phyloP scores from a whole-genome alignment of 2,329 filamentous ascomycete genomes.

The Talaromyces sp. region DNA sequence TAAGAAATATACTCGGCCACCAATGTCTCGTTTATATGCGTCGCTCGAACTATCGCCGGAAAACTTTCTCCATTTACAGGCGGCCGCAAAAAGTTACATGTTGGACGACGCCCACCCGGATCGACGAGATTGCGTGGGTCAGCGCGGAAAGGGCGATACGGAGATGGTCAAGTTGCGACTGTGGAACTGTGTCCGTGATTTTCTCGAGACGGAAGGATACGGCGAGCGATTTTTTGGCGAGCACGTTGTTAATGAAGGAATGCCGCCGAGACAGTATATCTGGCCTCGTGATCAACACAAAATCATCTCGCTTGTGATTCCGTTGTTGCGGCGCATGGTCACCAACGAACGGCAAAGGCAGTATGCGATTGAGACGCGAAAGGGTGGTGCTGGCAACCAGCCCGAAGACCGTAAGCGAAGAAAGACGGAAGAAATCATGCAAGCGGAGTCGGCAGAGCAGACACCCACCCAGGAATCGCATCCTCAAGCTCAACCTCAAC shows the following conservation, averaged over 20 bases:
- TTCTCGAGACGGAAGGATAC: slow-evolving; percentile 47
- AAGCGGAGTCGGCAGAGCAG: slow-evolving; percentile 7
- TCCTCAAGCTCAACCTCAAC: slow-evolving; percentile 23
- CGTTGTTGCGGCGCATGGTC: slow-evolving; percentile 53
- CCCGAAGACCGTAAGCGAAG: slow-evolving; percentile 33
- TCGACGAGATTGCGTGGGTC: slow-evolving; percentile 53
- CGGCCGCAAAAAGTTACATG: slow-evolving; percentile 55
- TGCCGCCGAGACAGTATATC: slow-evolving; percentile 39
- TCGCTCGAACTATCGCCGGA: slow-evolving; percentile 54
- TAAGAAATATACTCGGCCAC: slow-evolving; percentile 54
- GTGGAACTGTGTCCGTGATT: slow-evolving; percentile 53
- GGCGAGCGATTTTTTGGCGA: slow-evolving; percentile 51
- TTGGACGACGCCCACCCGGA: slow-evolving; percentile 51
- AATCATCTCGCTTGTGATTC: slow-evolving; percentile 54
- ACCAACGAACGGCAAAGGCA: slow-evolving; percentile 56
- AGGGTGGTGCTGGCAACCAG: slow-evolving; percentile 30
- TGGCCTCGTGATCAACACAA: slow-evolving; percentile 54
- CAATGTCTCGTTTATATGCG: slow-evolving; percentile 54
- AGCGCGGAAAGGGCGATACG: slow-evolving; percentile 50
- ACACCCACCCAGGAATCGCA: slow-evolving; percentile 7
- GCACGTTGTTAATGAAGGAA: slow-evolving; percentile 39
- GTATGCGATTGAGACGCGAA: slow-evolving; percentile 54
- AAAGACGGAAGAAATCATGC: slow-evolving; percentile 32
- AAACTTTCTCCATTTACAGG: slow-evolving; percentile 52
- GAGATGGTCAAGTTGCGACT: slow-evolving; percentile 54